A percentile compares a stretch with the other conserved stretches of the same genome.
Evolutionary conservation across 2,329 filamentous ascomycete species (phyloP).

Genomic region (Cyphellophora attinorum): DNA sequence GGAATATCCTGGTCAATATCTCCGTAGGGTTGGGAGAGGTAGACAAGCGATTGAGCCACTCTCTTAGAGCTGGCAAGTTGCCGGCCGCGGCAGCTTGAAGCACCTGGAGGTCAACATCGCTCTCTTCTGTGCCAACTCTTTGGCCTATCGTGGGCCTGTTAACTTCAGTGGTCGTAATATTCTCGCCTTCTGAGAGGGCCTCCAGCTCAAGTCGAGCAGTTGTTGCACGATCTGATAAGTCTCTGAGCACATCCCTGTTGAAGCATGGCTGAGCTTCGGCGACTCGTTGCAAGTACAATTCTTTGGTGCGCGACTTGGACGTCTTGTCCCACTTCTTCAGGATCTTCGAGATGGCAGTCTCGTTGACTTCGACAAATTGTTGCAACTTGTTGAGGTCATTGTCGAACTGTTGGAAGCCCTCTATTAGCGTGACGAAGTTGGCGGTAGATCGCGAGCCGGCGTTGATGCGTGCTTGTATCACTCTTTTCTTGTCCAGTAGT

Average conservation of each 20-base stretch:
- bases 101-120: constrained; percentile 79
- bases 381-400: constrained; percentile 91
- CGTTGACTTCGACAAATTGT: constrained; percentile 97
- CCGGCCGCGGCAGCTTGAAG: constrained; percentile 78
- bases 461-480: constrained; percentile 68
- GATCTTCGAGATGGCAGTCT: constrained; percentile 96
- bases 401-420: constrained; percentile 95
- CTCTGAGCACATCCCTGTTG: constrained; percentile 93
- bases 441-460: constrained; percentile 78
- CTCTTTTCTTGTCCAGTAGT: constrained; percentile 87
- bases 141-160: constrained; percentile 28
- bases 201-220: constrained; percentile 92
- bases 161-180: constrained; percentile 71
- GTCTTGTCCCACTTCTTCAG: constrained; percentile 99
- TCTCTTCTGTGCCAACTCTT: constrained; percentile 63
- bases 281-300: constrained; percentile 87
- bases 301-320: constrained; percentile 96
- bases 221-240: constrained; percentile 91
- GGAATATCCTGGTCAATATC: constrained; percentile 78
- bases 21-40: constrained; percentile 56
- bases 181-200: constrained; percentile 93
- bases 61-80: constrained; percentile 65
- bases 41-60: constrained; percentile 66
- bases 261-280: constrained; percentile 98
- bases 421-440: constrained; percentile 88